Conservation (phyloP, 2,329 filamentous ascomycete species). For the Phyllosticta citriasiana region DNA sequence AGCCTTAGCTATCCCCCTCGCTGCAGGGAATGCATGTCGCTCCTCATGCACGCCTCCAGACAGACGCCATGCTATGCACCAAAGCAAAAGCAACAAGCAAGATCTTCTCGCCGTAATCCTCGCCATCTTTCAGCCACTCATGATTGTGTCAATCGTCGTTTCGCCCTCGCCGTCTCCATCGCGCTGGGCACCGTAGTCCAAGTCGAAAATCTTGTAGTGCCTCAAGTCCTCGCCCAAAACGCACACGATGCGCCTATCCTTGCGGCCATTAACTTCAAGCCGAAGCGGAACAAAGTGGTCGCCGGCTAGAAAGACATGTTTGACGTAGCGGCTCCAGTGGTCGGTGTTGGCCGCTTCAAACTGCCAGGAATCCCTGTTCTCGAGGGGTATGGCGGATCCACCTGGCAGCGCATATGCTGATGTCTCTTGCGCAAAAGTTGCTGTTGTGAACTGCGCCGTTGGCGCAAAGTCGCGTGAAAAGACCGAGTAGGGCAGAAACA, state of each 20-base stretch:
- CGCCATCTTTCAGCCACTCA: constrained; percentile 7
- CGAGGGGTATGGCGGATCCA: background rate
- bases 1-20: background rate
- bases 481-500: constrained; percentile 17
- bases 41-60: background rate
- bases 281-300: constrained; percentile 39
- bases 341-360: constrained; percentile 7
- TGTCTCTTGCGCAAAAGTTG: background rate
- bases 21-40: background rate
- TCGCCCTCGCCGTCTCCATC: constrained; percentile 7
- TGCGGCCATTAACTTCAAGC: constrained; percentile 47
- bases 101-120: background rate
- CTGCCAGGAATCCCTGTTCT: background rate
- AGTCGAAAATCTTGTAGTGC: constrained; percentile 47
- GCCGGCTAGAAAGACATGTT: constrained; percentile 37
- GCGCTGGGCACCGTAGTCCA: constrained; percentile 27
- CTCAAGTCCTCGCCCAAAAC: constrained; percentile 45
- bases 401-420: background rate
- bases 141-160: constrained; percentile 9
- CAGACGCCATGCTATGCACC: background rate
- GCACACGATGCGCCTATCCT: constrained; percentile 42
- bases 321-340: constrained; percentile 20
- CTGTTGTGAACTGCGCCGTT: constrained; percentile 2
- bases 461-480: constrained; percentile 6
- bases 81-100: background rate